Base-by-base conservation (phyloP, 2,329 filamentous ascomycete genomes). In the Colletotrichum lupini region DNA sequence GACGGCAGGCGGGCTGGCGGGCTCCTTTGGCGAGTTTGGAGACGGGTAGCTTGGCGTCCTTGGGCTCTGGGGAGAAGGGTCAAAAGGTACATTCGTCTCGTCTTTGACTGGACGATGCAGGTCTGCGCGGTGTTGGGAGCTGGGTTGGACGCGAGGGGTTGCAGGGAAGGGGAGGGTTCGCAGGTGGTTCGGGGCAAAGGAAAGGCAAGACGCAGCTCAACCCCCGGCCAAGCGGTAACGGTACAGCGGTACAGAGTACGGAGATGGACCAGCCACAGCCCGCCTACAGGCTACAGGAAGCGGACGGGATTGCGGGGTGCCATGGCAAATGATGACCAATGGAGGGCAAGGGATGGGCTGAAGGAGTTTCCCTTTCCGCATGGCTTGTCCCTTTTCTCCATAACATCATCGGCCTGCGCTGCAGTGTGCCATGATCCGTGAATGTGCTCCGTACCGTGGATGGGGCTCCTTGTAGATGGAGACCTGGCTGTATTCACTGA, bases 121-220 rank as follows among this genome's bases (percentile, higher is more conserved):
- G 14, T 67, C 49, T 26, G 19, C 42, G 42, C 63, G 53, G 42
- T 65, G 12, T 49, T 56, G 57, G 66, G 16, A 42, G 53, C 63
- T 57, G 49, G 57, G 52, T 35, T 62, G 28, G 49, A 56, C 49
- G 66, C 70, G 59, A 69, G 66, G 66, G 66, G 66, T 62, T 66
- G 71, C 71, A 73, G 67, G 67, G 67, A 73, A 66, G 52, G 57
- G 67, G 52, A 53, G 32, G 53, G 70, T 69, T 73, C 70, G 65
- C 59, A 70, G 64, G 61, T 56, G 65, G 65, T 70, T 73, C 73
- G 73, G 73, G 70, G 73, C 65, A 75, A 75, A 66, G 73, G 73
- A 75, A 75, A 66, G 73, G 73, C 74, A 73, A 68, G 62, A 69
- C 57, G 62, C 65, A 53, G 55, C 42, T 49, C 62, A 61, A 30